Evolutionary conservation across 2,329 filamentous ascomycete genomes (phyloP), one percentile per base, ranked within the genome.

Genomic region (Fusarium sp.): DNA sequence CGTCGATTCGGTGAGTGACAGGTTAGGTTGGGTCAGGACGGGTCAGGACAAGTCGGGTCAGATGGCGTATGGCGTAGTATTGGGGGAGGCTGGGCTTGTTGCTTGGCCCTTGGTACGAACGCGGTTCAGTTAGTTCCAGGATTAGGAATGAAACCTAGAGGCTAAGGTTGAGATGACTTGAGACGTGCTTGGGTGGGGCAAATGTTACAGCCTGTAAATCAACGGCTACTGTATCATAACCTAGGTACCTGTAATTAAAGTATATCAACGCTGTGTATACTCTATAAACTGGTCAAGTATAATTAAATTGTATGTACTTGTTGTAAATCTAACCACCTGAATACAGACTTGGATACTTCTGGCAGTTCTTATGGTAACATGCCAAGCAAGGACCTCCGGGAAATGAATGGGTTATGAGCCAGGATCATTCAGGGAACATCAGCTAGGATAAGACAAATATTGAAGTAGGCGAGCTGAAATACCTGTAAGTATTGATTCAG

Each of bases 121-220:
- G 70, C 66, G 71, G 71, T 71, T 48, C 66, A 71, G 71, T 71
- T 56, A 43, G 58, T 62, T 59, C 71, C 65, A 65, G 71, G 71
- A 65, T 74, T 71, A 64, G 62, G 62, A 74, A 70, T 68, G 62
- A 65, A 73, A 70, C 68, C 62, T 73, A 55, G 65, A 61, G 58
- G 53, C 35, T 51, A 70, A 46, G 63, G 41, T 54, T 65, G 54
- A 30, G 28, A 30, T 10, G 28, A 30, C 28, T 30, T 30, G 28
- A 64, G 68, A 65, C 56, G 67, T 72, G 60, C 67, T 60, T 63
- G 71, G 67, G 71, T 73, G 71, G 71, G 68, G 65, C 71, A 39
- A 39, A 40, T 48, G 54, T 58, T 46, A 61, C 59, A 55, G 56
- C 63, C 47, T 26, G 17, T 15, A 35, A 35, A 35, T 17, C 6